These are phyloP conservation scores for Stachybotrys chartarum DNA, from an alignment of 2,329 filamentous ascomycete genomes.

Conservation along the genomic window DNA sequence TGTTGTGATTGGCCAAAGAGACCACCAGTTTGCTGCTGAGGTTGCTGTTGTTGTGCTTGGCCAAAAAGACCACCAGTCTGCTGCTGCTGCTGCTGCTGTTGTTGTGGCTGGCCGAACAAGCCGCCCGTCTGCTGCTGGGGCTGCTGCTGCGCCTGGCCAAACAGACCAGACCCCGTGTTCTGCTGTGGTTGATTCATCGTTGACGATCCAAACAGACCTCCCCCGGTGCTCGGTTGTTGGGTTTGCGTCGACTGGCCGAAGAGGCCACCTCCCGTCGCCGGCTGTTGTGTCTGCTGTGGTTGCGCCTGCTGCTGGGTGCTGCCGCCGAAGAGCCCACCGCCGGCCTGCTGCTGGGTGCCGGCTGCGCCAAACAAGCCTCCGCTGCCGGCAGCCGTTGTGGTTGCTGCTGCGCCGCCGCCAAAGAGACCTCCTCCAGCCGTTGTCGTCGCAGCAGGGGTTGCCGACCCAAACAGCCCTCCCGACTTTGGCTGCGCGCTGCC, in stretches of 20 bases:
- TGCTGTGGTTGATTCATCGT: constrained; percentile 7
- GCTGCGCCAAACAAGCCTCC: constrained; percentile 16
- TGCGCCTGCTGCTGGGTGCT: constrained; percentile 15
- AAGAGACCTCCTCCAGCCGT: constrained; percentile 22
- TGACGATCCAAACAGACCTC: constrained; percentile 12
- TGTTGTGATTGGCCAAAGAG: constrained; percentile 22
- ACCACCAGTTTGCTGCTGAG: constrained; percentile 10
- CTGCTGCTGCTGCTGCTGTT: constrained; percentile 11
- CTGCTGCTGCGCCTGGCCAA: constrained; percentile 13
- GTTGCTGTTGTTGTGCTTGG: constrained; percentile 5
- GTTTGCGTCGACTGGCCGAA: constrained; percentile 18
- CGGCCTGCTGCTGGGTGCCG: constrained; percentile 4
- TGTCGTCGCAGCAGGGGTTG: constrained; percentile 12
- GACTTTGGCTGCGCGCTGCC: constrained; percentile 19
- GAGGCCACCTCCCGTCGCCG: constrained; percentile 15
- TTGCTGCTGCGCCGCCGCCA: constrained; percentile 14
- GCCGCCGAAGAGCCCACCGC: constrained; percentile 13
- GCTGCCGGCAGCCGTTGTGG: constrained; percentile 8
- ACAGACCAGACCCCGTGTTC: constrained; percentile 12
- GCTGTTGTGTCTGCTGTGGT: constrained; percentile 9
- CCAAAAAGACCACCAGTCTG: constrained; percentile 20
- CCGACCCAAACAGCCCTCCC: constrained; percentile 22
- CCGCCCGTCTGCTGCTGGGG: constrained; percentile 12
- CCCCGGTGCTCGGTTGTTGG: constrained; percentile 14
- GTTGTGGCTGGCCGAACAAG: constrained; percentile 12